Base-by-base conservation (phyloP, 768 basidiomycete genomes). In the Podaxis sp. region DNA sequence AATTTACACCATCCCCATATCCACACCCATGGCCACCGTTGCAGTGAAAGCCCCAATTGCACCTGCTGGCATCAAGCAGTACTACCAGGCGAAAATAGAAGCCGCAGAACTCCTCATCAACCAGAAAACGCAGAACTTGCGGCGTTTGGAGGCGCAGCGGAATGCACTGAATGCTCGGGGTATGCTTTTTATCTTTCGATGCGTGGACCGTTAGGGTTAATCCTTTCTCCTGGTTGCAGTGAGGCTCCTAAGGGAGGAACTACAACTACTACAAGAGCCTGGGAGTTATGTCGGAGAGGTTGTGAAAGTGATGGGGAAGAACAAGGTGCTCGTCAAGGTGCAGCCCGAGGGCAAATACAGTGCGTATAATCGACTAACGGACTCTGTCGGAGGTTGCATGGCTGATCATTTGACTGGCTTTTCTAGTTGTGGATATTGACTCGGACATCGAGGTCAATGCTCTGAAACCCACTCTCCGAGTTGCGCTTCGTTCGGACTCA, bases 311-410 rank as follows among this genome's bases (percentile, higher is more conserved):
- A 99, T 98, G 97, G 94, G 96, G 59, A 98, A 98, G 89, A 98
- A 88, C 75, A 98, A 97, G 76, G 96, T 98, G 13, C 78, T 98
- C 46, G 96, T 99, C 65, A 98, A 99, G 74, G 94, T 98, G 4
- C 96, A 98, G 73, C 96, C 96, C 0, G 96, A 99, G 79, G 97
- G 96, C 57, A 98, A 98, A 86, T 98, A 98, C 79, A 96, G 96
- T 98, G 66, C 70, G 93, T 84, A 46, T 19, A 8, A 4, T 8
- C 43, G n/a, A 36, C 27, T 37, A 7, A 27, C 41, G 4, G 12
- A 22, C 8, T 19, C 1, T 22, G 40, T n/a, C 17, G 6, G 19
- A 54, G n/a, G 38, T 53, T 13, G 6, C 17, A 46, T 52, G 11
- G 51, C 19, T 57, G 19, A 41, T 38, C 43, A 33, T 15, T 50